phyloP scores from a whole-genome alignment of 106 monocot genomes.

The Acanthochlamys bracteata region DNA sequence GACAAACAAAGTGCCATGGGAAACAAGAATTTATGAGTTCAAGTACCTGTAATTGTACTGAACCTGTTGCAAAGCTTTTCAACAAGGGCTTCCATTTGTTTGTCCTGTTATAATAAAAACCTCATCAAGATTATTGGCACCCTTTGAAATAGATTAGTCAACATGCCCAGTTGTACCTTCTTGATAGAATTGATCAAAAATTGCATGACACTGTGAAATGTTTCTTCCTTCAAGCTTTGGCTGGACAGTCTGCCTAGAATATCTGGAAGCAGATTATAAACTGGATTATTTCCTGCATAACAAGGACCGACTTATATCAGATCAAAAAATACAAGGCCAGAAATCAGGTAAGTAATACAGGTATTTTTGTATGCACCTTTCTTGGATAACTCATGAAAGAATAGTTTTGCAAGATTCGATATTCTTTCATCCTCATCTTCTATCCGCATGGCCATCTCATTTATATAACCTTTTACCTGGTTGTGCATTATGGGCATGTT shows the following conservation, averaged over 20 bases:
- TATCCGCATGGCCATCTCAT: conserved; percentile 85
- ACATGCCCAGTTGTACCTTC: conserved; percentile 37
- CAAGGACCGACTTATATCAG: neutral
- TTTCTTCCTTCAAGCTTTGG: conserved; percentile 66
- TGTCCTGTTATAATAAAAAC: conserved; percentile 45
- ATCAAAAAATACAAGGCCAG: neutral
- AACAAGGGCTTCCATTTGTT: conserved; percentile 99
- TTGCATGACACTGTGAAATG: conserved; percentile 90
- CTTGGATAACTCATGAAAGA: conserved; percentile 95
- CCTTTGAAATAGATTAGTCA: neutral
- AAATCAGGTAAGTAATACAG: neutral
- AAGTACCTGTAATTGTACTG: conserved; percentile 67
- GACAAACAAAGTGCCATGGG: neutral
- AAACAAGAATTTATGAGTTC: neutral
- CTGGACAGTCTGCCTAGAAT: conserved; percentile 74
- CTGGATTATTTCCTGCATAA: conserved; percentile 82
- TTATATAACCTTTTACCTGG: conserved; percentile 98
- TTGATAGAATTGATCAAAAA: conserved; percentile 85
- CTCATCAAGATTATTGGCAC: neutral
- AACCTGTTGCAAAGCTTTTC: conserved; percentile 97
- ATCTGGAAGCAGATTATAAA: conserved; percentile 96
- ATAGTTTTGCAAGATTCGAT: conserved; percentile 88
- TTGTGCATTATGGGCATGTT: neutral
- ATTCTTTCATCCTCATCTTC: conserved; percentile 94
- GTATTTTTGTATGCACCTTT: conserved; percentile 47